Conservation (phyloP, 164 flowering plant genomes). For the Vitis cinerea region DNA sequence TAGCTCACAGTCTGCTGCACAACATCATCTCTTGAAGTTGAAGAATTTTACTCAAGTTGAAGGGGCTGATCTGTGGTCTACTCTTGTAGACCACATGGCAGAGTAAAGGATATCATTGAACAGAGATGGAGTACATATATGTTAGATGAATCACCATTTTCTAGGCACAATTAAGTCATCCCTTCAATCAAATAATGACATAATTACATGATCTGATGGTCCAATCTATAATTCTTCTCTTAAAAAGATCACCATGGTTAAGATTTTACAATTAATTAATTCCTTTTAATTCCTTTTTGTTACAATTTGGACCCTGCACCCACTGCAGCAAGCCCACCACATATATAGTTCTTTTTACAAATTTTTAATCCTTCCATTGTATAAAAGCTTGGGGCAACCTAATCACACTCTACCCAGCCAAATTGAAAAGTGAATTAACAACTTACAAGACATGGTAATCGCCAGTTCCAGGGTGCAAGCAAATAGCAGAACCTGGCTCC, state of each 20-base stretch:
- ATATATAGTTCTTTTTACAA: background rate
- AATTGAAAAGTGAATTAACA: conserved; percentile 7
- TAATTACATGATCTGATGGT: background rate
- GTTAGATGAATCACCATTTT: background rate
- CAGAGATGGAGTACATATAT: background rate
- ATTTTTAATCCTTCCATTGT: background rate
- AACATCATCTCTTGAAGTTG: background rate
- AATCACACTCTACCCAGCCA: background rate
- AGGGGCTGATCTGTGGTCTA: background rate
- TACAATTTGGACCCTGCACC: background rate
- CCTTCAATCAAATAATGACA: background rate
- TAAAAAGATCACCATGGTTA: background rate
- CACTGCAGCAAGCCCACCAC: background rate
- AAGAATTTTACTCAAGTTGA: too few species aligned
- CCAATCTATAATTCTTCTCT: background rate
- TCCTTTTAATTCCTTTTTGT: background rate
- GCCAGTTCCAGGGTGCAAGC: conserved; percentile 72
- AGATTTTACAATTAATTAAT: background rate
- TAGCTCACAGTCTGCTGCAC: background rate
- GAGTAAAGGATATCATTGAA: background rate
- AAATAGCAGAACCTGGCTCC: conserved; percentile 54
- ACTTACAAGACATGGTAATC: conserved; percentile 87
- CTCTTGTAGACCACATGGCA: background rate
- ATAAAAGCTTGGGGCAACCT: background rate
- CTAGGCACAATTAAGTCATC: background rate